These are phyloP conservation scores for Ilyonectria robusta DNA, from an alignment of 2,329 filamentous ascomycete species.

Conservation along the genomic window DNA sequence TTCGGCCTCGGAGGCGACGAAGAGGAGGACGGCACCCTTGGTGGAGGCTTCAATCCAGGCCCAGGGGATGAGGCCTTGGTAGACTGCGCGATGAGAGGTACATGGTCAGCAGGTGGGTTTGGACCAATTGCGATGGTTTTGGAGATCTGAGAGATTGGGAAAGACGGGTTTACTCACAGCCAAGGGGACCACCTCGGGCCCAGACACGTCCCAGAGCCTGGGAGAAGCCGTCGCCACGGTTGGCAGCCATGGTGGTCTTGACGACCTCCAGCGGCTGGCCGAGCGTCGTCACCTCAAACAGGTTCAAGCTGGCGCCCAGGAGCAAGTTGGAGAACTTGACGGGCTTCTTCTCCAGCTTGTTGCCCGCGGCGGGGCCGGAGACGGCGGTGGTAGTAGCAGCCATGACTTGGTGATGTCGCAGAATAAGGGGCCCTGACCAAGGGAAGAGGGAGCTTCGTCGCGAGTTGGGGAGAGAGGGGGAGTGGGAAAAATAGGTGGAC, in stretches of 20 bases:
- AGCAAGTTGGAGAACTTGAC: constrained; percentile 99
- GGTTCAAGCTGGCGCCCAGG: constrained; percentile 91
- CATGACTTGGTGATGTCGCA: constrained; percentile 71
- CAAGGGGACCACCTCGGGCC: constrained; percentile 91
- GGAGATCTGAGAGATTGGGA: background rate
- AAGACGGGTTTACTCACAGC: constrained; percentile 79
- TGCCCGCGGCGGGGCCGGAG: constrained; percentile 63
- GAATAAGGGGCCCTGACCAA: constrained; percentile 92
- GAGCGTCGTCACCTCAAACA: constrained; percentile 86
- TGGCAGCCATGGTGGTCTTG: constrained; percentile 99
- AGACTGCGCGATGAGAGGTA: constrained; percentile 74
- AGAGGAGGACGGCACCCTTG: constrained; percentile 98
- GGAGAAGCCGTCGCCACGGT: constrained; percentile 89
- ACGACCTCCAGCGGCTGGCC: constrained; percentile 93
- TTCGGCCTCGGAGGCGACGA: constrained; percentile 98
- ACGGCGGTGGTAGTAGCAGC: constrained; percentile 71
- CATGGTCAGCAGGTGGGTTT: constrained; percentile 43
- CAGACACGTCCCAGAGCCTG: constrained; percentile 89
- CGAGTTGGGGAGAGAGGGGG: constrained; percentile 51
- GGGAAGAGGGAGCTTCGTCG: constrained; percentile 93
- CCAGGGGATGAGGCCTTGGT: constrained; percentile 99
- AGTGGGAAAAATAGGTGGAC: constrained; percentile 33
- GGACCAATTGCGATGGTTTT: constrained; percentile 7
- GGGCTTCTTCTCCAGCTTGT: constrained; percentile 94
- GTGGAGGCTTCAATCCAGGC: constrained; percentile 99